Evolutionary conservation across 495 filamentous ascomycete species (phyloP).

Genomic region (Xylaria sp.): DNA sequence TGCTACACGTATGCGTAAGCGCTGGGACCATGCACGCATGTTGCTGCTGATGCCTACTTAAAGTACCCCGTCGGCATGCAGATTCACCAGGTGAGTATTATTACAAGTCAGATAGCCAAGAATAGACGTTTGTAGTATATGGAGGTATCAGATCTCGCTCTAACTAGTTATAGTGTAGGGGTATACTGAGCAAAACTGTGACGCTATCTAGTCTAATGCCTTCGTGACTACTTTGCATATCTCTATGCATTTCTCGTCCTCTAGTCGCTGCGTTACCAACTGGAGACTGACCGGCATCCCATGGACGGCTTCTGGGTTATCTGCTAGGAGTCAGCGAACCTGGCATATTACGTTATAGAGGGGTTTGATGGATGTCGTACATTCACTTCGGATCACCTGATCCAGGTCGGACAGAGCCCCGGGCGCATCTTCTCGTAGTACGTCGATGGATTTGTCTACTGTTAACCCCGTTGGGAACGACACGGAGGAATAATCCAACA

Average conservation of each 20-base stretch:
- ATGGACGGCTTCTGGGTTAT: slow-evolving; percentile 74
- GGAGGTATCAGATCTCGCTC: neutral
- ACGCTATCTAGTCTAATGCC: slow-evolving; percentile 40
- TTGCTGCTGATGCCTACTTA: neutral
- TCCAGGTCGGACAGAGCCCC: slow-evolving; percentile 72
- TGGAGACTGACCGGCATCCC: slow-evolving; percentile 83
- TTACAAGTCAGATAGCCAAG: neutral
- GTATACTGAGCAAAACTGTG: neutral
- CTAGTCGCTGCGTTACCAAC: slow-evolving; percentile 75
- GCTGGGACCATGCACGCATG: neutral
- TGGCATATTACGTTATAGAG: neutral
- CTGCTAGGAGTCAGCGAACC: slow-evolving; percentile 28
- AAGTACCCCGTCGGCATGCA: neutral
- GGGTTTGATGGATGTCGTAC: slow-evolving; percentile 29
- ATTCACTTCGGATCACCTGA: slow-evolving; percentile 75
- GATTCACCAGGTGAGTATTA: neutral
- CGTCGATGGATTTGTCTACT: slow-evolving; percentile 69
- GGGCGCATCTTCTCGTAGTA: slow-evolving; percentile 58
- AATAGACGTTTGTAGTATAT: neutral
- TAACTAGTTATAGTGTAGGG: neutral
- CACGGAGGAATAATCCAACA: slow-evolving; percentile 44
- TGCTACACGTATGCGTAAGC: slow-evolving; percentile 47
- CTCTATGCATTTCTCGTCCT: slow-evolving; percentile 85
- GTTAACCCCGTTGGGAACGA: slow-evolving; percentile 67
- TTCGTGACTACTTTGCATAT: slow-evolving; percentile 74